Conservation (phyloP, 2,329 filamentous ascomycete species). For the Exophiala sideris region DNA sequence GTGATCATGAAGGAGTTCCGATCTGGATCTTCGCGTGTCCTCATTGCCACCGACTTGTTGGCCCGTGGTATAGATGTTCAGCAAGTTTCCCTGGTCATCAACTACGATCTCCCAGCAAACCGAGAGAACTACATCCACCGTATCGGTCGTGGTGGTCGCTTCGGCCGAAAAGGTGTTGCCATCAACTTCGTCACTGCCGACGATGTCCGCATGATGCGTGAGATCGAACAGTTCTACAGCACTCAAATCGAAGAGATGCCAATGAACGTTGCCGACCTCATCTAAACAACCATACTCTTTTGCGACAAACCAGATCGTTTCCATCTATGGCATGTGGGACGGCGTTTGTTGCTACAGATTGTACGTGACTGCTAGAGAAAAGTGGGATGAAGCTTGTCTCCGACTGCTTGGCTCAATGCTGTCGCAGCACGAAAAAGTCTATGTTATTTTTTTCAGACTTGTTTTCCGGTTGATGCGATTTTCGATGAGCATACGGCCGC, state of each 20-base stretch:
- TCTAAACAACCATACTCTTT: slow-evolving; percentile 24
- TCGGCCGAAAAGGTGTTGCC: slow-evolving; percentile 99
- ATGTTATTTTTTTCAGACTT: slow-evolving; percentile 21
- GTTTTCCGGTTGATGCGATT: slow-evolving; percentile 7
- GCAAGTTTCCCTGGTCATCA: slow-evolving; percentile 99
- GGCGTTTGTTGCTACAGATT: slow-evolving; percentile 28
- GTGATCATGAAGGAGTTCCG: slow-evolving; percentile 99
- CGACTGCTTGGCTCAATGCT: slow-evolving; percentile 30
- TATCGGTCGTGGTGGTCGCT: slow-evolving; percentile 98
- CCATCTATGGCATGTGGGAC: slow-evolving; percentile 25
- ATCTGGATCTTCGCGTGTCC: slow-evolving; percentile 94
- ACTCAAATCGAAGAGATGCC: slow-evolving; percentile 99
- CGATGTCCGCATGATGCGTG: slow-evolving; percentile 99
- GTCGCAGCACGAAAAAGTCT: slow-evolving; percentile 24
- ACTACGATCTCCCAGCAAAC: slow-evolving; percentile 98
- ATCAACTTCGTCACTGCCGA: slow-evolving; percentile 99
- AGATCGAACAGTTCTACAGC: slow-evolving; percentile 99
- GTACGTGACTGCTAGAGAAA: slow-evolving; percentile 27
- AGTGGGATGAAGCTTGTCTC: slow-evolving; percentile 31
- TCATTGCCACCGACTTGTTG: slow-evolving; percentile 96
- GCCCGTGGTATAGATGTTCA: slow-evolving; percentile 99
- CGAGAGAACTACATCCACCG: slow-evolving; percentile 99
- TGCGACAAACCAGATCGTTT: slow-evolving; percentile 13
- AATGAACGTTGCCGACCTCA: slow-evolving; percentile 69
- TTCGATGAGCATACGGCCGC: slow-evolving; percentile 21